Percentiles rank a stretch among this genome's conserved stretches.
Conservation (phyloP, 2,329 filamentous ascomycete species). For the Fusarium anguioides region DNA sequence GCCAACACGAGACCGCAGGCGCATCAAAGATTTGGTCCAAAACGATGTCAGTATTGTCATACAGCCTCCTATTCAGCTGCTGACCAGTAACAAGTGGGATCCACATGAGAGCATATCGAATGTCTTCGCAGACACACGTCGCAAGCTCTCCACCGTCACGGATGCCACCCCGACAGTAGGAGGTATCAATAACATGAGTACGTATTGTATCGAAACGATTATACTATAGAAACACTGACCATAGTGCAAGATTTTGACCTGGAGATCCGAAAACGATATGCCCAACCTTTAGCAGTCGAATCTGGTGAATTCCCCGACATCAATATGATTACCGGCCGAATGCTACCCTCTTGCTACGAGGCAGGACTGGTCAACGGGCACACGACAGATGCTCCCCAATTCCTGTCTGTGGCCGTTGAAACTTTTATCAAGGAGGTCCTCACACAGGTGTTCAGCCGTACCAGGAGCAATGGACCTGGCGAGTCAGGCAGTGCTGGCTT, state of each 20-base stretch:
- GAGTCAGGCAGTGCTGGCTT: slow-evolving; percentile 71
- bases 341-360: slow-evolving; percentile 77
- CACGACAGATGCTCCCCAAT: slow-evolving; percentile 68
- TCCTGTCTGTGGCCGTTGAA: slow-evolving; percentile 74
- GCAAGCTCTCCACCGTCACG: slow-evolving; percentile 59
- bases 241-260: slow-evolving; percentile 68
- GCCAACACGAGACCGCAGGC: slow-evolving; percentile 71
- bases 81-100: slow-evolving; percentile 58
- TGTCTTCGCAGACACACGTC: slow-evolving; percentile 63
- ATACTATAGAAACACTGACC: slow-evolving; percentile 30
- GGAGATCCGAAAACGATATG: slow-evolving; percentile 74
- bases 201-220: slow-evolving; percentile 46
- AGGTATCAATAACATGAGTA: slow-evolving; percentile 84
- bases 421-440: slow-evolving; percentile 75
- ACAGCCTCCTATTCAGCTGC: neutral
- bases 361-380: slow-evolving; percentile 70
- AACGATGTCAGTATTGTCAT: slow-evolving; percentile 65
- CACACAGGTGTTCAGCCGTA: slow-evolving; percentile 71
- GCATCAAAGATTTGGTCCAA: slow-evolving; percentile 72
- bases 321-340: slow-evolving; percentile 70
- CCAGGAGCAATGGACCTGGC: slow-evolving; percentile 72
- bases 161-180: slow-evolving; percentile 77
- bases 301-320: slow-evolving; percentile 76
- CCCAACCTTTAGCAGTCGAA: slow-evolving; percentile 72
- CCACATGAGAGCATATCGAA: slow-evolving; percentile 64